These are phyloP conservation scores for Taiwanofungus camphoratus DNA, from an alignment of 1,284 basidiomycete species.

Conservation along the genomic window DNA sequence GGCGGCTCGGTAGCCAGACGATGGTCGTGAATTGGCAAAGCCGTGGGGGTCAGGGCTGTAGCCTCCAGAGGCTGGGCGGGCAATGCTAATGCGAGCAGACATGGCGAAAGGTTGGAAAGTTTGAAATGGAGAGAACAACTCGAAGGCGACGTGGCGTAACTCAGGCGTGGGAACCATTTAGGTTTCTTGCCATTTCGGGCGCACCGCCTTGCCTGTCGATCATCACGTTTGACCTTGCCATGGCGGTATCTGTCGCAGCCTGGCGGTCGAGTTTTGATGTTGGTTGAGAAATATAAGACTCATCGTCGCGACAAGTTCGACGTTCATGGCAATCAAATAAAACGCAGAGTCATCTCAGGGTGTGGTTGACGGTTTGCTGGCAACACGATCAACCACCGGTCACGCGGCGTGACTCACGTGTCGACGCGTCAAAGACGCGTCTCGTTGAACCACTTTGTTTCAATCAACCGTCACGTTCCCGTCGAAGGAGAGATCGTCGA, in stretches of 20 bases:
- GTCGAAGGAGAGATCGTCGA: constrained; percentile 7
- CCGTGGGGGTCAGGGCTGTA: constrained; percentile 67
- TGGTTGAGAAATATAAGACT: too few relatives aligned
- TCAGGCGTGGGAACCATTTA: constrained; percentile 23
- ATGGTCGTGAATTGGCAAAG: constrained; percentile 59
- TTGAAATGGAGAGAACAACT: constrained; percentile 15
- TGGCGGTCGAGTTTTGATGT: too few relatives aligned
- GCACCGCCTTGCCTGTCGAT: constrained; percentile 6
- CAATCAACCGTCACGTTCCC: too few relatives aligned
- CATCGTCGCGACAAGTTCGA: too few relatives aligned
- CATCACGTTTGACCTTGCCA: too few relatives aligned
- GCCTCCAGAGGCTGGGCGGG: constrained; percentile 53
- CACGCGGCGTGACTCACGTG: too few relatives aligned
- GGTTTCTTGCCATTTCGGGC: constrained; percentile 6
- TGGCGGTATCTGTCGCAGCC: too few relatives aligned
- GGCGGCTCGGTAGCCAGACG: constrained; percentile 68
- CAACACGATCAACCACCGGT: background rate
- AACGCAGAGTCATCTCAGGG: too few relatives aligned
- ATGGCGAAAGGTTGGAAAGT: constrained; percentile 36
- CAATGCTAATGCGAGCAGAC: constrained; percentile 80
- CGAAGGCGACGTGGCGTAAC: constrained; percentile 27
- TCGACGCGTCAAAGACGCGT: constrained; percentile 11
- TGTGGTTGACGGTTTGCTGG: background rate
- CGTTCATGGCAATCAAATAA: too few relatives aligned
- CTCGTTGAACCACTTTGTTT: background rate